Conservation (phyloP, 2,329 filamentous ascomycete genomes). For the Penicillium sp. region DNA sequence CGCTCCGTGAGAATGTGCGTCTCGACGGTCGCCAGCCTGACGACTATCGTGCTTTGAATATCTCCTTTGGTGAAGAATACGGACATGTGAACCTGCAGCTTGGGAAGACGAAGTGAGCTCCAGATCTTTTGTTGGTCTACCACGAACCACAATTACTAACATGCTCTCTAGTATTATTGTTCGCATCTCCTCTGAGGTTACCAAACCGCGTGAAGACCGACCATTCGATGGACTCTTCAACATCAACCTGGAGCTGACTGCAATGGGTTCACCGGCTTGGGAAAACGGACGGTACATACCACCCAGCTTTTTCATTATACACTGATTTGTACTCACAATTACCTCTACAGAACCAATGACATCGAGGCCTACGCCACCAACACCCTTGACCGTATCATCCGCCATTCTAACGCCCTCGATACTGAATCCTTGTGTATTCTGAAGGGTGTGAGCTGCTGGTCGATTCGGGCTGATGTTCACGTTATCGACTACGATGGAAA, state of each 20-base stretch:
- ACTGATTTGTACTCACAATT: slow-evolving; percentile 6
- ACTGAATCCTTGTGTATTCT: slow-evolving; percentile 94
- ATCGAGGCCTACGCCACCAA: slow-evolving; percentile 82
- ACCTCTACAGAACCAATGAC: slow-evolving; percentile 63
- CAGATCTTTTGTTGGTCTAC: not conserved
- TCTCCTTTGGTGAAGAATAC: slow-evolving; percentile 86
- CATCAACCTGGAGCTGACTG: slow-evolving; percentile 84
- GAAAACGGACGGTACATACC: slow-evolving; percentile 68
- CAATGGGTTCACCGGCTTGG: slow-evolving; percentile 87
- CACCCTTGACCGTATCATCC: slow-evolving; percentile 88
- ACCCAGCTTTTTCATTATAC: not conserved
- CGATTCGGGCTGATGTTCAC: slow-evolving; percentile 85
- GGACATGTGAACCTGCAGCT: slow-evolving; percentile 82
- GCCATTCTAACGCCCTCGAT: slow-evolving; percentile 86
- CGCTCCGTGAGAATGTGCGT: slow-evolving; percentile 74
- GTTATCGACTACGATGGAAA: slow-evolving; percentile 89
- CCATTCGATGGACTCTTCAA: slow-evolving; percentile 95
- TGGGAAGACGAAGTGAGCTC: slow-evolving; percentile 77
- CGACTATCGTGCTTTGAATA: slow-evolving; percentile 70
- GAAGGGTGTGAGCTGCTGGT: slow-evolving; percentile 87
- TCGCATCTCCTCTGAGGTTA: slow-evolving; percentile 83
- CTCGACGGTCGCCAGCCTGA: slow-evolving; percentile 81
- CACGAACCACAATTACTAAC: not conserved
- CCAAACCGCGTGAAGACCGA: slow-evolving; percentile 78
- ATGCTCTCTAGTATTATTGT: slow-evolving; percentile 65